phyloP scores from a whole-genome alignment of 2,329 filamentous ascomycete species.

The Diaporthe destruens region DNA sequence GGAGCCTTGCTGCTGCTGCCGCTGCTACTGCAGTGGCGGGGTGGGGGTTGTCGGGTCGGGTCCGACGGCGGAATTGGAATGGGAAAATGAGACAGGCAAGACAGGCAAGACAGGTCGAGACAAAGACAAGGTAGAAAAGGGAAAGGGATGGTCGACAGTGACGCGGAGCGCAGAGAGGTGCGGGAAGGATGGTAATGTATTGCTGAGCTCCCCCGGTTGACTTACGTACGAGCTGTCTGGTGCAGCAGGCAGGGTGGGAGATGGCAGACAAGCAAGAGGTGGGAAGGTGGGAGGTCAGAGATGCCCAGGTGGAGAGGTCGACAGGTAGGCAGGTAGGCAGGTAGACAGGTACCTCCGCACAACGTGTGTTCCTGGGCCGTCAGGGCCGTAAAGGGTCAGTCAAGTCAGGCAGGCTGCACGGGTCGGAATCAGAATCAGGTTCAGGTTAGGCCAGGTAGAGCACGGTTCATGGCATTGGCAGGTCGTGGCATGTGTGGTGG shows the following conservation, averaged over 20 bases:
- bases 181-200: constrained; percentile 35
- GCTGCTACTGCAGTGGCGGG: constrained; percentile 19
- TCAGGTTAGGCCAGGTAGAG: constrained; percentile 27
- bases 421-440: constrained; percentile 21
- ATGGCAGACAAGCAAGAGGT: neutral
- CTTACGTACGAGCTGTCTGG: constrained; percentile 21
- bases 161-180: constrained; percentile 24
- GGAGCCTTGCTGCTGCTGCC: neutral
- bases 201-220: neutral
- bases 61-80: constrained; percentile 30
- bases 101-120: constrained; percentile 18
- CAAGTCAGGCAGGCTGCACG: constrained; percentile 20
- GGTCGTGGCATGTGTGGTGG: constrained; percentile 5
- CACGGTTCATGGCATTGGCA: constrained; percentile 9
- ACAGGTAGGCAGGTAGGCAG: constrained; percentile 3
- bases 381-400: neutral
- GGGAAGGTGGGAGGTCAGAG: neutral
- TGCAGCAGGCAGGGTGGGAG: neutral
- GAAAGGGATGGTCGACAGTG: constrained; percentile 6
- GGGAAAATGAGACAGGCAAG: constrained; percentile 17
- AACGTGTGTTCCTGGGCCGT: constrained; percentile 6
- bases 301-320: constrained; percentile 1
- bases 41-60: constrained; percentile 29
- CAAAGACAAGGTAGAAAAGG: constrained; percentile 23
- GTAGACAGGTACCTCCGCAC: neutral